Evolutionary conservation across 2,329 filamentous ascomycete genomes (phyloP), one percentile per base, ranked within the genome.

Genomic region (Claviceps humidiphila): DNA sequence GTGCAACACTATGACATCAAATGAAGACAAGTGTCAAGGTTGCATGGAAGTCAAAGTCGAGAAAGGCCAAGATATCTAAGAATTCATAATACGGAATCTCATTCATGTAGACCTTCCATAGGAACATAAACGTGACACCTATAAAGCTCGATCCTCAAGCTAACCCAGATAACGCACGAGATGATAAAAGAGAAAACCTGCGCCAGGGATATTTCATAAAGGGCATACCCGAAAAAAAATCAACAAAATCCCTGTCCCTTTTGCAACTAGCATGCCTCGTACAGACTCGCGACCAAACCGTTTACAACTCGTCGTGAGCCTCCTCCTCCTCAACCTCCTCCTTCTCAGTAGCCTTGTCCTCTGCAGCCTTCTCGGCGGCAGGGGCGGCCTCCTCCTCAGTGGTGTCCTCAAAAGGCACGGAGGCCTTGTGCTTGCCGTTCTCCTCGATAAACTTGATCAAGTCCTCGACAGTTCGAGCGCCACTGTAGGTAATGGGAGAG

Each of bases 391-490:
- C 76, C 61, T 79, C 68, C 59, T 78, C 77, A 61, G 76, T 76
- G 61, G 71, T 77, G 61, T 76, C 76, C 61, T 71, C 69, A 61
- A 73, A 71, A 59, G 75, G 71, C 57, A 84, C 82, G 62, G 84
- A 82, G 58, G 87, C 81, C 71, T 85, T 82, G 78, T 94, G 80
- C 73, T 89, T 93, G 71, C 93, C 93, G 70, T 93, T 95, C 77
- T 96, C 89, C 73, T 88, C 84, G 70, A 98, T 80, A 75, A 98
- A 98, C 63, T 84, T 79, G 64, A 87, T 84, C 55, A 98, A 81
- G 68, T 97, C 93, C 75, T 95, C 88, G 53, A 96, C 74, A 52
- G 89, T 93, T 64, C 93, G 89, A 58, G 84, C 80, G 62, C 93
- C 93, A 58, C 77, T 79, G 81, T 96, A 98, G 62, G 89, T 88